These are phyloP conservation scores for Penicillium waksmanii DNA, from an alignment of 495 filamentous ascomycete species.

Conservation along the genomic window DNA sequence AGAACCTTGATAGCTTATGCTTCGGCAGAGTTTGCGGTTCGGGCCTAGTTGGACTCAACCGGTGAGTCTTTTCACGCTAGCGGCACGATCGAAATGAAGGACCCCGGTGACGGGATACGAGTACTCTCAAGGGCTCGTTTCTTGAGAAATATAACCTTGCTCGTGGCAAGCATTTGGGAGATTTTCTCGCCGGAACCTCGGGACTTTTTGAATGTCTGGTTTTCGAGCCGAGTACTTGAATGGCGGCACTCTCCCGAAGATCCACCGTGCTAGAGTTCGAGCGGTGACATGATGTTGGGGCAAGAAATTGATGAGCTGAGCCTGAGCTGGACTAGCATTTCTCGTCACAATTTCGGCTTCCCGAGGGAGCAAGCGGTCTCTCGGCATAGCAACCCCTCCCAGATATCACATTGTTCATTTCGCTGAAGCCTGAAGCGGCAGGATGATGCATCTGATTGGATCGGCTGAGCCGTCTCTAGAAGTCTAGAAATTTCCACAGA, in stretches of 20 bases:
- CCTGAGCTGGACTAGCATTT: background rate
- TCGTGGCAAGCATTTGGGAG: background rate
- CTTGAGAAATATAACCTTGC: background rate
- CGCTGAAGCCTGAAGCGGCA: conserved; percentile 8
- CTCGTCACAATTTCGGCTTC: background rate
- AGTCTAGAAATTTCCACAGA: background rate
- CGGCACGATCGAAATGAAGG: conserved; percentile 10
- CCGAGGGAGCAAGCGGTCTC: background rate
- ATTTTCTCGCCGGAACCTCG: conserved; percentile 14
- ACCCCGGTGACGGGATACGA: conserved; percentile 7
- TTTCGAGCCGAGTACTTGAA: background rate
- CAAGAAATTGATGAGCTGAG: background rate
- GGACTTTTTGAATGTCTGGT: conserved; percentile 1
- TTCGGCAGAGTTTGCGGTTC: conserved; percentile 3
- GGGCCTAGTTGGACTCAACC: conserved; percentile 5
- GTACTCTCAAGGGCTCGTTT: no score
- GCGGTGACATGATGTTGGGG: background rate
- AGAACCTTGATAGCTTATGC: background rate
- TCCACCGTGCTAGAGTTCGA: background rate
- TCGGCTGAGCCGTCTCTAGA: conserved; percentile 5
- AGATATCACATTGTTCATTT: conserved; percentile 2
- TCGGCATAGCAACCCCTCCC: background rate
- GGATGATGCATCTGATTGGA: conserved; percentile 16
- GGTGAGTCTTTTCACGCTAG: conserved; percentile 29
- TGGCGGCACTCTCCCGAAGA: background rate